Percentiles rank a stretch among this genome's conserved stretches.
phyloP scores from a whole-genome alignment of 2,329 filamentous ascomycete species.

The Elsinoe necatrix region DNA sequence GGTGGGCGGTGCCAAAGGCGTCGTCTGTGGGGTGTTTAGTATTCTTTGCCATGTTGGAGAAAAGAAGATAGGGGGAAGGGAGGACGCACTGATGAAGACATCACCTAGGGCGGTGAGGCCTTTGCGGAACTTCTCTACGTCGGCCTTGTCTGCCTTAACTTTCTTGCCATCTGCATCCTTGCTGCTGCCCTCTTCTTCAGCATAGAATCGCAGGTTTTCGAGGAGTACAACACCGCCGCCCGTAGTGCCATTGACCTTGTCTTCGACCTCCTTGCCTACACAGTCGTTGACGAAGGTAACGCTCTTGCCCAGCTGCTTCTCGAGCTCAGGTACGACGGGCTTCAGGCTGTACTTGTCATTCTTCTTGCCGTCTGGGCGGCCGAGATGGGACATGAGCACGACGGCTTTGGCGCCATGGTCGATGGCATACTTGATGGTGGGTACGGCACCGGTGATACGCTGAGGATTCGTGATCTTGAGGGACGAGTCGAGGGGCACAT shows the following conservation, averaged over 20 bases:
- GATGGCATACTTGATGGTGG: conserved; percentile 35
- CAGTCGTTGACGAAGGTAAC: conserved; percentile 87
- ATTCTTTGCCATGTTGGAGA: background rate
- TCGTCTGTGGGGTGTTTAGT: conserved; percentile 55
- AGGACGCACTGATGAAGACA: conserved; percentile 79
- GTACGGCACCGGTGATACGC: conserved; percentile 81
- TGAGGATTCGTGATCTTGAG: conserved; percentile 93
- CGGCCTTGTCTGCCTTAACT: conserved; percentile 90
- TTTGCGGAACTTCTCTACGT: conserved; percentile 90
- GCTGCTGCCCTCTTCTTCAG: conserved; percentile 93
- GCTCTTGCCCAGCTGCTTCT: conserved; percentile 60
- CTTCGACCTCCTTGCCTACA: conserved; percentile 84
- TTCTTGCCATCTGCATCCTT: conserved; percentile 95
- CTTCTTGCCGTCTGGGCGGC: conserved; percentile 80
- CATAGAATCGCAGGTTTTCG: conserved; percentile 97
- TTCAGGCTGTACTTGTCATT: conserved; percentile 93
- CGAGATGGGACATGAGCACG: conserved; percentile 96
- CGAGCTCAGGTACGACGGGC: conserved; percentile 74
- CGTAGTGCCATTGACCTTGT: conserved; percentile 72
- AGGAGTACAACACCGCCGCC: conserved; percentile 80
- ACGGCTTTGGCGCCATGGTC: conserved; percentile 52
- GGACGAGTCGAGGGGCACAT: conserved; percentile 87
- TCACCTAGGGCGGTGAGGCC: conserved; percentile 90
- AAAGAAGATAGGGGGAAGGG: too few relatives aligned
- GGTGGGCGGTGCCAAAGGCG: conserved; percentile 96